Conservation (phyloP, 345 rosid genomes). For the Bruguiera sexangula region DNA sequence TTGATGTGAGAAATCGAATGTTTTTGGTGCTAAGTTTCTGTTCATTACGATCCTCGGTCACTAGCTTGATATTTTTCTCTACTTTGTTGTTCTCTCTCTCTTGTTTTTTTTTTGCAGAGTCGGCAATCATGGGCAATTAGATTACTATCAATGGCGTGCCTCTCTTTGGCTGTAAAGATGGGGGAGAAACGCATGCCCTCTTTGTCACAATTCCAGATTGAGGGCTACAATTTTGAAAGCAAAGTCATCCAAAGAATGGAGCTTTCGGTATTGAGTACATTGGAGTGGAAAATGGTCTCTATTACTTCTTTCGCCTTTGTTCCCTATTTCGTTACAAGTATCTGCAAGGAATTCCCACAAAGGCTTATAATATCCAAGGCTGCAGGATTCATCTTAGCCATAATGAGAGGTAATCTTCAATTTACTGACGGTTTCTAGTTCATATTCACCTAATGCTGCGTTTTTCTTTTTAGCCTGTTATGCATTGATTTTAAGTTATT, state of each 20-base stretch:
- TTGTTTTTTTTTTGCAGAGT: conserved; percentile 29
- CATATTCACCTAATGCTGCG: neutral
- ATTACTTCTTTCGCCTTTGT: conserved; percentile 42
- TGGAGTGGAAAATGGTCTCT: conserved; percentile 65
- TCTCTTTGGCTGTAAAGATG: conserved; percentile 88
- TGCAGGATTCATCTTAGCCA: conserved; percentile 26
- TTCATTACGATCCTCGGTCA: neutral
- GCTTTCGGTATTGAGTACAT: conserved; percentile 45
- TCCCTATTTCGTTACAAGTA: conserved; percentile 24
- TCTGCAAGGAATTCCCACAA: conserved; percentile 25
- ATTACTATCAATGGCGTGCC: conserved; percentile 73
- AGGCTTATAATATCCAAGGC: conserved; percentile 14
- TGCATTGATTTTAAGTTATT: conserved; percentile 1
- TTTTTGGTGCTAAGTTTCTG: neutral
- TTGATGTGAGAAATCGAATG: conserved; percentile 34
- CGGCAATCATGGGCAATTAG: conserved; percentile 80
- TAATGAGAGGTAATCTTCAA: conserved; percentile 36
- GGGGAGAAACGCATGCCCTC: conserved; percentile 78
- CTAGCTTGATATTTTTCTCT: neutral
- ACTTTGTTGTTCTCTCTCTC: neutral
- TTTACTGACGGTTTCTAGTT: neutral
- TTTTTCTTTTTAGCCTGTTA: neutral
- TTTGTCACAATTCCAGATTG: conserved; percentile 67
- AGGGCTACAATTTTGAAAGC: conserved; percentile 37
- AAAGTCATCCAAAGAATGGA: conserved; percentile 70